A percentile compares a stretch with the other conserved stretches of the same genome.
phyloP scores from a whole-genome alignment of 164 flowering plant genomes.

The Tinospora cordifolia region DNA sequence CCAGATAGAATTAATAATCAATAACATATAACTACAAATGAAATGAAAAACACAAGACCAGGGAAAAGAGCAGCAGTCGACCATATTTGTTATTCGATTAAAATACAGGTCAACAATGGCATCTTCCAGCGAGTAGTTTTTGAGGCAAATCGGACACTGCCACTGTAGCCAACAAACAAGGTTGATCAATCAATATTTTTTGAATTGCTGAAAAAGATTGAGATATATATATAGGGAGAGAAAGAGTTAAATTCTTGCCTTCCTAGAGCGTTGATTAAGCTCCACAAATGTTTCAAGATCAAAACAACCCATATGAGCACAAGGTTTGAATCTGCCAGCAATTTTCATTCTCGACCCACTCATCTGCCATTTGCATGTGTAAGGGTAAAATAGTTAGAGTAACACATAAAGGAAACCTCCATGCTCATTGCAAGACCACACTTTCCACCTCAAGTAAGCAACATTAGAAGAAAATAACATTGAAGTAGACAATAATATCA shows the following conservation, averaged over 20 bases:
- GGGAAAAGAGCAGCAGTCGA: constrained; percentile 18
- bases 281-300: constrained; percentile 94
- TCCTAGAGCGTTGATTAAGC: constrained; percentile 88
- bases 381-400: background rate
- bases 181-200: background rate
- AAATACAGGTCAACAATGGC: constrained; percentile 89
- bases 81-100: constrained; percentile 77
- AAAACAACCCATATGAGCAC: constrained; percentile 95
- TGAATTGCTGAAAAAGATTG: background rate
- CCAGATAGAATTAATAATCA: constrained; percentile 10
- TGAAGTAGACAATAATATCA: background rate
- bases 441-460: background rate
- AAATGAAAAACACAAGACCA: background rate
- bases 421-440: background rate
- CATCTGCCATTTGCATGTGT: constrained; percentile 44
- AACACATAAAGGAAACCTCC: background rate
- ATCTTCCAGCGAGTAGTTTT: constrained; percentile 77
- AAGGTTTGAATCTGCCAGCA: constrained; percentile 93
- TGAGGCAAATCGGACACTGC: constrained; percentile 98
- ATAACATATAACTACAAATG: background rate
- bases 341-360: constrained; percentile 93
- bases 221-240: background rate
- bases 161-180: constrained; percentile 52
- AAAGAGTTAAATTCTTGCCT: constrained; percentile 40
- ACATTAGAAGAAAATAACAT: background rate